These are phyloP conservation scores for Phlebiopsis gigantea DNA, from an alignment of 768 basidiomycete genomes.

Conservation along the genomic window DNA sequence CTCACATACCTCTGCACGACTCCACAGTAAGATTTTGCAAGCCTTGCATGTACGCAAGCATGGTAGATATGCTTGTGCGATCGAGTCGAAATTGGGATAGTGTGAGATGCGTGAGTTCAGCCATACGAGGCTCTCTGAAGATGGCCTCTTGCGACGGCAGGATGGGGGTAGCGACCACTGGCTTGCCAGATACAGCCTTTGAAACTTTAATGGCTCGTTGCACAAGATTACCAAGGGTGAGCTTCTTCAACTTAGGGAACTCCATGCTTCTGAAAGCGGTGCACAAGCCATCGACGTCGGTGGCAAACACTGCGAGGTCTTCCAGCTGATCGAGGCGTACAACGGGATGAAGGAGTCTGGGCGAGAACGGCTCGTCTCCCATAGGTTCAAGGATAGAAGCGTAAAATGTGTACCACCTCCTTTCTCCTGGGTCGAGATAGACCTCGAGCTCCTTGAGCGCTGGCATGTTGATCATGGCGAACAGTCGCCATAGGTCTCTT, in stretches of 20 bases:
- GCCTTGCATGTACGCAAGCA: constrained; percentile 2
- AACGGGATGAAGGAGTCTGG: background rate
- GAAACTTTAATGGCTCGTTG: background rate
- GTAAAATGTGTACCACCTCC: constrained; percentile 1
- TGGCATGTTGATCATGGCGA: constrained; percentile 3
- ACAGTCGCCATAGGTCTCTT: constrained; percentile 5
- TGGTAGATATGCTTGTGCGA: background rate
- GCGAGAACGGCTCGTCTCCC: background rate
- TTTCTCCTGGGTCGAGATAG: background rate
- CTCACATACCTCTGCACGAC: background rate
- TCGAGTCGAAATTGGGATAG: background rate
- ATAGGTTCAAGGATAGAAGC: background rate
- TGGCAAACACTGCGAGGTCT: background rate
- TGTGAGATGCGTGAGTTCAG: background rate
- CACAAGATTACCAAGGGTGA: background rate
- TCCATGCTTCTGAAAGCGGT: background rate
- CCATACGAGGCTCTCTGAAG: constrained; percentile 1
- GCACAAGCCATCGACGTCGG: background rate
- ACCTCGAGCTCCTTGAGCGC: background rate
- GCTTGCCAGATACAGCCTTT: background rate
- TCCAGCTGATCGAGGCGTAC: background rate
- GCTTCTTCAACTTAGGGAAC: background rate
- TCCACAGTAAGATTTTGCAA: background rate
- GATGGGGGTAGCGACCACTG: background rate
- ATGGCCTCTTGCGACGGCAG: constrained; percentile 1